Base-by-base conservation (phyloP, 768 basidiomycete genomes). In the Melanogaster broomeanus region DNA sequence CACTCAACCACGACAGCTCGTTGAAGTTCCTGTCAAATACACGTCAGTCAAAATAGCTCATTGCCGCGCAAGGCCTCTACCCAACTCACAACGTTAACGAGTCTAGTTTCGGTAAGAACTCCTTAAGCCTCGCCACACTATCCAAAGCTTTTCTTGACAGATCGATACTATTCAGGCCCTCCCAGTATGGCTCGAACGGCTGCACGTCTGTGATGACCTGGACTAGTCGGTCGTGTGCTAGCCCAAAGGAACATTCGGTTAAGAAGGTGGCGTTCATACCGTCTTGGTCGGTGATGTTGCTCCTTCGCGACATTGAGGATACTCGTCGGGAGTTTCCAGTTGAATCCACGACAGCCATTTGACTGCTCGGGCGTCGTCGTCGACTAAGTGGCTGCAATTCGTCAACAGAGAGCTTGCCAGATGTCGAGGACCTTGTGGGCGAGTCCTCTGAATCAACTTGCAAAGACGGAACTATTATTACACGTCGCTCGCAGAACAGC, bases 171-270 rank as follows among this genome's bases (percentile, higher is more conserved):
- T 62, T 74, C 52, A 99, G 71, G 35, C 80, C 76, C 61, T 98
- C 95, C 97, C 97, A 99, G 64, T 91, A 79, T 21, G 95, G 93
- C 63, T 94, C 92, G 69, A 90, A 97, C 18, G 95, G 93, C 64
- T 94, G 88, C 12, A 94, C 84, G 61, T 98, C 94, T 38, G 95
- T 98, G 63, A 99, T 92, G 61, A 91, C 85, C 67, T 90, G 83
- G 2, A 98, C 88, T 6, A 99, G 81, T 40, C 83, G 81, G 65
- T 98, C 96, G 61, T 92, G 91, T n/a, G 93, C 82, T 39, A 98
- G 85, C 15, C 83, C 93, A 65, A 99, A 99, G 37, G 95, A 98
- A 65, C 95, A 98, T 65, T 98, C 95, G 11, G 96, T 98, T 56
- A 98, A 75, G 74, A 88, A 96, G 1, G 87, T 88, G 9, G 76